These are phyloP conservation scores for Trametes coccinea DNA, from an alignment of 768 basidiomycete species.

Conservation along the genomic window DNA sequence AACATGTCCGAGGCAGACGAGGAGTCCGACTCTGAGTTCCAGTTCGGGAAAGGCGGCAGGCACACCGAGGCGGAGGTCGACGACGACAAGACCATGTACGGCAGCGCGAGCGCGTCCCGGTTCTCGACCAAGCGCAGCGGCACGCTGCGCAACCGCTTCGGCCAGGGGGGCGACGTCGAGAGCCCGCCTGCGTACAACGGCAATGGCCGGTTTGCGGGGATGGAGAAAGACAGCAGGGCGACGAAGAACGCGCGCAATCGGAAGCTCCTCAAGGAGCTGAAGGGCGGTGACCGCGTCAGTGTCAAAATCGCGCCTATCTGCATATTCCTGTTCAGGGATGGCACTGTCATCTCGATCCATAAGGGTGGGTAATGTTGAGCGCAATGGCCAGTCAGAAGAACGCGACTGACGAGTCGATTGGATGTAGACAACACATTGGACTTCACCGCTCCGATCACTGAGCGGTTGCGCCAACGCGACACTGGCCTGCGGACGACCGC, in stretches of 20 bases:
- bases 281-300: constrained; percentile 57
- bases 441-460: constrained; percentile 56
- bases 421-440: constrained; percentile 40
- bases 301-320: constrained; percentile 64
- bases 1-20: constrained; percentile 22
- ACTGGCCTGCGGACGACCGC: constrained; percentile 61
- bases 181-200: constrained; percentile 1
- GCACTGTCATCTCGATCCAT: constrained; percentile 35
- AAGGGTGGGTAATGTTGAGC: constrained; percentile 1
- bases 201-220: constrained; percentile 6
- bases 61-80: constrained; percentile 28
- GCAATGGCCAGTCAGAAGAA: background rate
- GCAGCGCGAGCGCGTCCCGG: constrained; percentile 25
- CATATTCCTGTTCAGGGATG: constrained; percentile 68
- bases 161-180: constrained; percentile 18
- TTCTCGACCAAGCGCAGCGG: constrained; percentile 27
- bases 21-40: constrained; percentile 30
- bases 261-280: constrained; percentile 39
- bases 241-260: constrained; percentile 27
- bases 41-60: constrained; percentile 33
- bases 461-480: constrained; percentile 58
- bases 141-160: constrained; percentile 16
- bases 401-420: background rate
- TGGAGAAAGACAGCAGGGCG: constrained; percentile 10
- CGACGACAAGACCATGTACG: constrained; percentile 34